Evolutionary conservation across 805 yeast species (phyloP).

Genomic region (Spathaspora passalidarum): DNA sequence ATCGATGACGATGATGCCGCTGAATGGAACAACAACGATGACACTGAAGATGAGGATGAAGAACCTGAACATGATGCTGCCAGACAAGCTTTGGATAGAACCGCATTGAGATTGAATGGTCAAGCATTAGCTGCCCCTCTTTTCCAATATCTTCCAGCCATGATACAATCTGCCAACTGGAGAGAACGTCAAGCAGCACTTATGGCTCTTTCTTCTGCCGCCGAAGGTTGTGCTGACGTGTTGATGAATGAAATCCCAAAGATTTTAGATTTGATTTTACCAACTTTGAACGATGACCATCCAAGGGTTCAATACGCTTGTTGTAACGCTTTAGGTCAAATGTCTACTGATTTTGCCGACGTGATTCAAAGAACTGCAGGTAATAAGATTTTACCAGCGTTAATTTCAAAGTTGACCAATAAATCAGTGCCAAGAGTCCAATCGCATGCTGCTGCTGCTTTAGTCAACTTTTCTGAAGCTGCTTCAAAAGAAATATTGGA

Average conservation of each 20-base stretch:
- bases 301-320: conserved; percentile 96
- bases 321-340: conserved; percentile 95
- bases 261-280: conserved; percentile 80
- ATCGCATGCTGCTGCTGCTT: conserved; percentile 98
- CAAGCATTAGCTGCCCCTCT: conserved; percentile 79
- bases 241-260: conserved; percentile 77
- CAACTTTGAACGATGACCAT: conserved; percentile 81
- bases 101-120: conserved; percentile 80
- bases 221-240: conserved; percentile 94
- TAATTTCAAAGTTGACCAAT: conserved; percentile 73
- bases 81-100: conserved; percentile 90
- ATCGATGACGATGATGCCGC: conserved; percentile 84
- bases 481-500: conserved; percentile 84
- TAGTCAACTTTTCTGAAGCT: conserved; percentile 91
- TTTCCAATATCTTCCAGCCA: conserved; percentile 80
- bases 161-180: conserved; percentile 79
- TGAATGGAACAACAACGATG: conserved; percentile 80
- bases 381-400: conserved; percentile 77
- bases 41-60: conserved; percentile 71
- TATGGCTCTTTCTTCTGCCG: conserved; percentile 95
- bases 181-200: conserved; percentile 94
- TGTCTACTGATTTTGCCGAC: conserved; percentile 94
- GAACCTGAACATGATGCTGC: conserved; percentile 90
- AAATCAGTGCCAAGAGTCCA: conserved; percentile 87
- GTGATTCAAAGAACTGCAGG: conserved; percentile 80